A percentile compares a stretch with the other conserved stretches of the same genome.
These are phyloP conservation scores for Aspergillus neotritici DNA, from an alignment of 2,329 filamentous ascomycete genomes.

Conservation along the genomic window DNA sequence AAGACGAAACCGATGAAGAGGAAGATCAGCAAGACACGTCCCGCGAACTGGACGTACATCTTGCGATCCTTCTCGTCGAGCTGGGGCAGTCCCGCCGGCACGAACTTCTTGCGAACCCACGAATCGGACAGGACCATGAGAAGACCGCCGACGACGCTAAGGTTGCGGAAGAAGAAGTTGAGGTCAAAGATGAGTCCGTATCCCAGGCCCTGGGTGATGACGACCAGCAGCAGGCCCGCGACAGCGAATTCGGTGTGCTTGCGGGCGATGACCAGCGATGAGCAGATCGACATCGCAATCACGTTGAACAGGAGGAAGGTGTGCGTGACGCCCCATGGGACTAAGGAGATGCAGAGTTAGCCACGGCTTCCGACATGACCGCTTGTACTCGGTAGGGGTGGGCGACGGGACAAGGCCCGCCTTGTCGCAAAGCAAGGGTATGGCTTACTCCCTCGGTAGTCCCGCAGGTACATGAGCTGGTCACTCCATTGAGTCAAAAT, in stretches of 20 bases:
- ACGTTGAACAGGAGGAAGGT: constrained; percentile 89
- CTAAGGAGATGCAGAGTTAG: constrained; percentile 45
- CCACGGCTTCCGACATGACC: constrained; percentile 10
- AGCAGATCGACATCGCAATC: constrained; percentile 77
- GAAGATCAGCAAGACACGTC: constrained; percentile 92
- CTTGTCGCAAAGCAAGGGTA: background rate
- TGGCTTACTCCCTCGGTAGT: constrained; percentile 82
- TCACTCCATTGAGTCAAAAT: constrained; percentile 98
- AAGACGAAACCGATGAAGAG: constrained; percentile 96
- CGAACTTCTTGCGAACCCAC: constrained; percentile 96
- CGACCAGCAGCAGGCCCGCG: constrained; percentile 79
- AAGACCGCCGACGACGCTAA: constrained; percentile 93
- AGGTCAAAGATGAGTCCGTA: constrained; percentile 98
- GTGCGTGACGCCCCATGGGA: constrained; percentile 83
- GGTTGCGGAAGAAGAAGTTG: constrained; percentile 99
- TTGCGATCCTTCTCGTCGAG: constrained; percentile 99
- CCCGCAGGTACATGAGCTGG: constrained; percentile 85
- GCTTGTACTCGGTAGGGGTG: background rate
- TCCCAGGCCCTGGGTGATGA: constrained; percentile 87
- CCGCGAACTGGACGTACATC: constrained; percentile 99
- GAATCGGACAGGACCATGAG: constrained; percentile 98
- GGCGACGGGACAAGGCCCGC: background rate
- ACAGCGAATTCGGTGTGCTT: constrained; percentile 93
- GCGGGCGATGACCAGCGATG: constrained; percentile 79
- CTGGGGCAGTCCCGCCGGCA: constrained; percentile 86